Evolutionary conservation across 352 stramenopile genomes (phyloP), one percentile per base, ranked within the genome.

Genomic region (Stramenopiles sp.): DNA sequence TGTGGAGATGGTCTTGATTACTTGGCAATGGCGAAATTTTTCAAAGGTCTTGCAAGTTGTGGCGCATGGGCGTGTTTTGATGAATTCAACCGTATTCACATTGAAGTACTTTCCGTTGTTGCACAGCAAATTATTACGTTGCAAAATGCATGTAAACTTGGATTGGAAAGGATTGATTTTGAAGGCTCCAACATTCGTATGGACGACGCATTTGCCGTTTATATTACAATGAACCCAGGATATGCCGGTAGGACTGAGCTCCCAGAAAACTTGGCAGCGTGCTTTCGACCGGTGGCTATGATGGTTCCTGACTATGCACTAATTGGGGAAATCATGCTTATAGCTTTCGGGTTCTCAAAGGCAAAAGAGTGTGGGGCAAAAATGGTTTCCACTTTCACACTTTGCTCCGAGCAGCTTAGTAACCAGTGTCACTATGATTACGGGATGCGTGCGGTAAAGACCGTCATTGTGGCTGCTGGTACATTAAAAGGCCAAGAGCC

Each of bases 281-380:
- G 97, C 0, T 97, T 97, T 76, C 85, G 92, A 30, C 92, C 92
- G 0, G 92, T 97, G 32, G 92, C 92, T 1, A 97, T 97, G 92
- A 97, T 97, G 92, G 91, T 96, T 25, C 91, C 91, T 0, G 90
- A 96, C 79, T 97, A 97, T 76, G 89, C 87, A 1, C 89, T 96
- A 78, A 96, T 97, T 73, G 91, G 89, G 37, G 91, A 97, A 77
- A 97, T 96, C 80, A 96, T 97, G 90, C 91, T 97, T 48, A 97
- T 96, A 75, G 88, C 87, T 1, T 96, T 94, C 68, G 91, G 91
- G 1, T 97, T 95, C 76, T 86, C 92, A 73, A 91, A 95, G 37
- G 92, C 90, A 4, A 89, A 91, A 53, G 85, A 94, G 32, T 96
- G 89, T 48, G 90, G 89, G 0, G 87, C 90, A 3, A 97, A 96